Evolutionary conservation across 345 rosid genomes (phyloP).

Genomic region (Pistacia atlantica): DNA sequence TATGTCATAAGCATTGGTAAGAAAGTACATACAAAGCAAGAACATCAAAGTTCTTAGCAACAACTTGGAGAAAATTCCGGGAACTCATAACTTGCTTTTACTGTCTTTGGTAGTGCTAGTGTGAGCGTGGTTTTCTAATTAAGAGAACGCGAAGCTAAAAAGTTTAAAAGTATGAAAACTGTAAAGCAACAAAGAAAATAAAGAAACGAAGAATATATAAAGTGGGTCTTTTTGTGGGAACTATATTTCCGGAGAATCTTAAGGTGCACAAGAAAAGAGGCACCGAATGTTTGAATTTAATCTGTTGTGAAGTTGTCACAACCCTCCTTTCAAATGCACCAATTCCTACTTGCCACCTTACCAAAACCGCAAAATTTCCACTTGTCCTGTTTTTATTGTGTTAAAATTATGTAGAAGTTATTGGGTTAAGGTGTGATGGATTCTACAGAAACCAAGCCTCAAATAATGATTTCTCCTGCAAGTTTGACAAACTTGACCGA

Average conservation of each 20-base stretch:
- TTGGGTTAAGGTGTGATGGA: neutral
- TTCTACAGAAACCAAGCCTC: neutral
- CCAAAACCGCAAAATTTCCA: neutral
- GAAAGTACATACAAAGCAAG: slow-evolving; percentile 57
- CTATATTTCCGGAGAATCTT: slow-evolving; percentile 24
- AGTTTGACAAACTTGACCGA: slow-evolving; percentile 11
- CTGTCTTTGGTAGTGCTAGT: neutral
- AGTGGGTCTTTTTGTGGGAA: slow-evolving; percentile 20
- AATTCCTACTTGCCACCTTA: slow-evolving; percentile 4
- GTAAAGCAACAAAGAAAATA: neutral
- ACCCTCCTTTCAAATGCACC: neutral
- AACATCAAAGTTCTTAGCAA: slow-evolving; percentile 76
- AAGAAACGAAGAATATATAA: slow-evolving; percentile 3
- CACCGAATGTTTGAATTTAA: slow-evolving; percentile 43
- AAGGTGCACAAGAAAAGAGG: slow-evolving; percentile 51
- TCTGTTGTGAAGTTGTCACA: neutral
- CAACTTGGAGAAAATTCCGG: slow-evolving; percentile 60
- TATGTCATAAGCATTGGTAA: neutral
- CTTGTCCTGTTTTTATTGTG: neutral
- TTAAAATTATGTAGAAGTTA: neutral
- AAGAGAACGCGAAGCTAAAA: neutral
- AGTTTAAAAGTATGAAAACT: neutral
- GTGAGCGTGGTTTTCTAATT: neutral
- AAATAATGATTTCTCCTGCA: neutral
- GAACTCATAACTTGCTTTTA: slow-evolving; percentile 40